phyloP scores from a whole-genome alignment of 768 basidiomycete species.

The Dacryopinax primogenitus region DNA sequence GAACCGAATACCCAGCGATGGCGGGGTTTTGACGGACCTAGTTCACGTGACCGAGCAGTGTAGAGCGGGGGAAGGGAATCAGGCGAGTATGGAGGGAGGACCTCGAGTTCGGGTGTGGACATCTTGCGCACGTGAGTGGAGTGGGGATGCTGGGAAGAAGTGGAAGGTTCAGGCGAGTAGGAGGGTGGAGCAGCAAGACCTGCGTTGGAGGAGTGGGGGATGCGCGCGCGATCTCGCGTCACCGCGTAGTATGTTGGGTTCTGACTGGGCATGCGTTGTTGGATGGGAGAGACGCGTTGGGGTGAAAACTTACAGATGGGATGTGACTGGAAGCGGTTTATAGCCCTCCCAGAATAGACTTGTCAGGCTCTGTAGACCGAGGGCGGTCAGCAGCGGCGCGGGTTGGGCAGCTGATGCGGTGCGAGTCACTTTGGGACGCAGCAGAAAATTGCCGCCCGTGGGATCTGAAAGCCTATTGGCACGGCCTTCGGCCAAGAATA shows the following conservation, averaged over 20 bases:
- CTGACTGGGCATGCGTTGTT: background rate
- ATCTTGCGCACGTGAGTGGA: background rate
- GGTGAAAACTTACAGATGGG: background rate
- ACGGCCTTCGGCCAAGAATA: constrained; percentile 3
- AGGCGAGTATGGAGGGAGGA: background rate
- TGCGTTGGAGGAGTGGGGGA: constrained; percentile 4
- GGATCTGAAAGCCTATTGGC: background rate
- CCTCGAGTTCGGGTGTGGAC: background rate
- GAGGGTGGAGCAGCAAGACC: background rate
- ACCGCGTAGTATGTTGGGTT: constrained; percentile 9
- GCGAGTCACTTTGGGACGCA: background rate
- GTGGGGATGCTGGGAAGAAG: background rate
- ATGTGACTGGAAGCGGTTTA: background rate
- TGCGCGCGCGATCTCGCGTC: background rate
- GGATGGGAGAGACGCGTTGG: background rate
- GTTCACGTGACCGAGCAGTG: background rate
- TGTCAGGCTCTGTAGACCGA: background rate
- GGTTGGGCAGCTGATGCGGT: background rate
- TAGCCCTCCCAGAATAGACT: background rate
- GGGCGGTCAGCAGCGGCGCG: background rate
- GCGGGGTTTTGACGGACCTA: background rate
- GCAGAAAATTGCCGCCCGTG: background rate
- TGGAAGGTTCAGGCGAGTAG: background rate
- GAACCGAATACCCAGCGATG: background rate
- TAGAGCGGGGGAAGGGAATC: constrained; percentile 5